These are phyloP conservation scores for Tubosaeta sp. DNA, from an alignment of 768 basidiomycete genomes.

Conservation along the genomic window DNA sequence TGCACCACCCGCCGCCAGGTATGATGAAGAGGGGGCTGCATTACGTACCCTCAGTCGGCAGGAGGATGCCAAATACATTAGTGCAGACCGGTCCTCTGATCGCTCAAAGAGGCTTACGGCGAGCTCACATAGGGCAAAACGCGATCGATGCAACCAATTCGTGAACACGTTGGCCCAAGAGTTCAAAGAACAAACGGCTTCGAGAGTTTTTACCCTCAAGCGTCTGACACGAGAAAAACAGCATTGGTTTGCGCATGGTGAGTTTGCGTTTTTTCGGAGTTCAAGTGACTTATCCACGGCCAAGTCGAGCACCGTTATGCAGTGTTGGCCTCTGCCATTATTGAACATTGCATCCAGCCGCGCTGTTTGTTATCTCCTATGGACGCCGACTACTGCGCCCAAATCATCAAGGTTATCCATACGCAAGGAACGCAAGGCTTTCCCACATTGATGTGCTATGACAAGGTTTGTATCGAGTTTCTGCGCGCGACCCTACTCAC, in stretches of 20 bases:
- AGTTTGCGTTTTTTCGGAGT: constrained; percentile 1
- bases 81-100: constrained; percentile 71
- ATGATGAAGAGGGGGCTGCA: constrained; percentile 70
- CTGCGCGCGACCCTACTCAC: neutral
- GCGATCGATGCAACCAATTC: constrained; percentile 64
- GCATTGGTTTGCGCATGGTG: constrained; percentile 77
- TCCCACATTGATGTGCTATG: constrained; percentile 79
- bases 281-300: constrained; percentile 5
- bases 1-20: constrained; percentile 67
- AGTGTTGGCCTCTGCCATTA: constrained; percentile 56
- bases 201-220: constrained; percentile 70
- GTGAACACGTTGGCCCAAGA: constrained; percentile 60
- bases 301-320: constrained; percentile 36
- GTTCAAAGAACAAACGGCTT: constrained; percentile 70
- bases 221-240: constrained; percentile 72
- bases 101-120: constrained; percentile 56
- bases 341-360: constrained; percentile 91
- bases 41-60: constrained; percentile 60
- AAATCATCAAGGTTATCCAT: constrained; percentile 86
- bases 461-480: constrained; percentile 50
- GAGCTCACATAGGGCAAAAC: constrained; percentile 51
- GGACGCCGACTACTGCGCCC: constrained; percentile 93
- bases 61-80: constrained; percentile 58
- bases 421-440: constrained; percentile 86
- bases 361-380: constrained; percentile 91